Conservation (phyloP, 495 filamentous ascomycete species). For the Aspergillus diversus region DNA sequence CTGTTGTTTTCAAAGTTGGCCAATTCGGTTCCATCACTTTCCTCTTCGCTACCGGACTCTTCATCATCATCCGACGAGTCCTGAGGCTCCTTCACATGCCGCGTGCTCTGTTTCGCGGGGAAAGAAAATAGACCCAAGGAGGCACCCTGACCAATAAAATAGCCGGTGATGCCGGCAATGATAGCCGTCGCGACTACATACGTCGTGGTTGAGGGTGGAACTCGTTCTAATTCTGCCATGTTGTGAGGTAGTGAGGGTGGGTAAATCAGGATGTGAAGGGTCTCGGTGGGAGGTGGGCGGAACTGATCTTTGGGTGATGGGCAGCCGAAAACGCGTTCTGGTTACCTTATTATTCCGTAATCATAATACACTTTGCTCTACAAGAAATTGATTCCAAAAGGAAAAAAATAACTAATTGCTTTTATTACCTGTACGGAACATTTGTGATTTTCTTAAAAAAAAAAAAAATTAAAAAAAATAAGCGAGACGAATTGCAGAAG, state of each 20-base stretch:
- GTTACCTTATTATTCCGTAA: no score
- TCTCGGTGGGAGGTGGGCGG: neutral
- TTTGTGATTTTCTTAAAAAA: neutral
- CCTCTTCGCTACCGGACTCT: conserved; percentile 41
- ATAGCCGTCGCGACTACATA: conserved; percentile 66
- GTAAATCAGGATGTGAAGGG: neutral
- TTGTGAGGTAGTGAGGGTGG: neutral
- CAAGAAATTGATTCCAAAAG: neutral
- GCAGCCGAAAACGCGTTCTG: neutral
- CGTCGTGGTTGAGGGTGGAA: conserved; percentile 50
- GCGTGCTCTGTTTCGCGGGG: conserved; percentile 44
- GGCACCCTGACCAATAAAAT: conserved; percentile 60
- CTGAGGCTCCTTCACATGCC: conserved; percentile 53
- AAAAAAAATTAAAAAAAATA: conserved; percentile 5
- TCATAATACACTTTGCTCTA: neutral
- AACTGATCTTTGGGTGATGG: conserved; percentile 10
- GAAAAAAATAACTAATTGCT: neutral
- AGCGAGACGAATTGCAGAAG: neutral
- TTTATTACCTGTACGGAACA: conserved; percentile 9
- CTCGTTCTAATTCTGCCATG: conserved; percentile 48
- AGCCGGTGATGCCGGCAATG: conserved; percentile 66
- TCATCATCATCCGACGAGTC: conserved; percentile 50
- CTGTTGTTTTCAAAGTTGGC: conserved; percentile 51
- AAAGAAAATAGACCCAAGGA: conserved; percentile 49
- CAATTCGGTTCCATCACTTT: conserved; percentile 47